Conservation (phyloP, 176 grass and related monocot species). For the Rhipidocladum racemiflorum region DNA sequence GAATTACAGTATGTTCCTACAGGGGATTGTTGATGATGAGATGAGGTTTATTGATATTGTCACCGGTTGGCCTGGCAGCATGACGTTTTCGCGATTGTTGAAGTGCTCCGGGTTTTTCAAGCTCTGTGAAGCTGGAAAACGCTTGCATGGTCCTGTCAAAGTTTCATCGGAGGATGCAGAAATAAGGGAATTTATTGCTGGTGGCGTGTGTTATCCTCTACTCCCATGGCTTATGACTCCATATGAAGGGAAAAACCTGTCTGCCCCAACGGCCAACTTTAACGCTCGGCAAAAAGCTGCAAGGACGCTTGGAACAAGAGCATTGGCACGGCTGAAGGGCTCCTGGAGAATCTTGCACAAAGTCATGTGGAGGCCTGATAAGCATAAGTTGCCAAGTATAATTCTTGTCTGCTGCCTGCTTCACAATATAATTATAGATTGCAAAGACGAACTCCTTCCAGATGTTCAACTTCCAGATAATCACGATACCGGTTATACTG, state of each 20-base stretch:
- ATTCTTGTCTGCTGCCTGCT: conserved; percentile 94
- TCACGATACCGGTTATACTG: conserved; percentile 76
- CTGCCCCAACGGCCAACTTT: conserved; percentile 39
- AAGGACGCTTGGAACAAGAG: conserved; percentile 58
- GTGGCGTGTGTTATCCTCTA: conserved; percentile 66
- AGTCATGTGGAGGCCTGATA: conserved; percentile 98
- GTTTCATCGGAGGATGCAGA: conserved; percentile 50
- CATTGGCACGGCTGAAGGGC: conserved; percentile 77
- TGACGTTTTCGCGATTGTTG: conserved; percentile 72
- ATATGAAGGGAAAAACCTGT: conserved; percentile 62
- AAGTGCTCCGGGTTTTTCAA: conserved; percentile 77
- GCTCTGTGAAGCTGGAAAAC: conserved; percentile 61
- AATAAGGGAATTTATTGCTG: conserved; percentile 85
- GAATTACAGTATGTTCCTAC: conserved; percentile 97
- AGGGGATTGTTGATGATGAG: conserved; percentile 85
- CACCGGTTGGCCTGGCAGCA: conserved; percentile 87
- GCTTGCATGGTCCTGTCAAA: conserved; percentile 59
- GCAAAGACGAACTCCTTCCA: conserved; percentile 58
- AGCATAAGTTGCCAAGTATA: conserved; percentile 91
- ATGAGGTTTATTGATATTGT: conserved; percentile 95
- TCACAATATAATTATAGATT: conserved; percentile 96
- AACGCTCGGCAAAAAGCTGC: conserved; percentile 56
- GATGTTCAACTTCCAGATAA: conserved; percentile 59
- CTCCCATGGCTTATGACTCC: conserved; percentile 87
- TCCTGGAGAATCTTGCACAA: conserved; percentile 98